A percentile compares a stretch with the other conserved stretches of the same genome.
phyloP scores from a whole-genome alignment of 768 basidiomycete species.

The Fomitopsis pulvina region DNA sequence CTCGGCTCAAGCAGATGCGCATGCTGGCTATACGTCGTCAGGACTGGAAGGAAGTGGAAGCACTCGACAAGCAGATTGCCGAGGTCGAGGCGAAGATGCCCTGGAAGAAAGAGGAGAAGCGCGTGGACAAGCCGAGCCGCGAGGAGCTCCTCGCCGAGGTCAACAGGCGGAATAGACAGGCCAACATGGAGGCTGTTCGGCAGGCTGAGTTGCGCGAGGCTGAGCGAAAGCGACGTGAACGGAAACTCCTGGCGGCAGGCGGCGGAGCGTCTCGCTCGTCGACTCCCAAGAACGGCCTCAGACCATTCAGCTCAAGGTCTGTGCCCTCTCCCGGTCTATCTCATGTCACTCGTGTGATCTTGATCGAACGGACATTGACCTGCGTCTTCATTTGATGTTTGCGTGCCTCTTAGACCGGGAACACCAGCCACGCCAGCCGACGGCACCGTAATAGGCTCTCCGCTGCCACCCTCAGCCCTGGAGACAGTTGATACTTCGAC shows the following conservation, averaged over 20 bases:
- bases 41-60: slow-evolving; percentile 55
- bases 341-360: slow-evolving; percentile 1
- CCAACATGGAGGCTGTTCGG: slow-evolving; percentile 75
- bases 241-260: slow-evolving; percentile 42
- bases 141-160: slow-evolving; percentile 63
- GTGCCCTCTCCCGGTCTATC: slow-evolving; percentile 16
- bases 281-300: slow-evolving; percentile 58
- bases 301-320: slow-evolving; percentile 62
- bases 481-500: slow-evolving; percentile 28
- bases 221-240: slow-evolving; percentile 65
- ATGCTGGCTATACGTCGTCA: slow-evolving; percentile 71
- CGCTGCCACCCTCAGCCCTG: slow-evolving; percentile 8
- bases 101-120: slow-evolving; percentile 3
- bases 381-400: slow-evolving; percentile 18
- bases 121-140: slow-evolving; percentile 19
- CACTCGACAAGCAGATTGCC: slow-evolving; percentile 60
- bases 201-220: slow-evolving; percentile 65
- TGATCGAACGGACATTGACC: slow-evolving; percentile 10
- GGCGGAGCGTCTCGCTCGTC: slow-evolving; percentile 21
- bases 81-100: slow-evolving; percentile 31
- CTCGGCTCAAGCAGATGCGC: slow-evolving; percentile 62
- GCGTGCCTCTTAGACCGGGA: slow-evolving; percentile 20
- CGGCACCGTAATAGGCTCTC: slow-evolving; percentile 11
- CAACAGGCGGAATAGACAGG: slow-evolving; percentile 85
- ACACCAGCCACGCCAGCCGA: slow-evolving; percentile 37